Evolutionary conservation across 169 alveolate species (phyloP).

Genomic region (Neospora caninum): DNA sequence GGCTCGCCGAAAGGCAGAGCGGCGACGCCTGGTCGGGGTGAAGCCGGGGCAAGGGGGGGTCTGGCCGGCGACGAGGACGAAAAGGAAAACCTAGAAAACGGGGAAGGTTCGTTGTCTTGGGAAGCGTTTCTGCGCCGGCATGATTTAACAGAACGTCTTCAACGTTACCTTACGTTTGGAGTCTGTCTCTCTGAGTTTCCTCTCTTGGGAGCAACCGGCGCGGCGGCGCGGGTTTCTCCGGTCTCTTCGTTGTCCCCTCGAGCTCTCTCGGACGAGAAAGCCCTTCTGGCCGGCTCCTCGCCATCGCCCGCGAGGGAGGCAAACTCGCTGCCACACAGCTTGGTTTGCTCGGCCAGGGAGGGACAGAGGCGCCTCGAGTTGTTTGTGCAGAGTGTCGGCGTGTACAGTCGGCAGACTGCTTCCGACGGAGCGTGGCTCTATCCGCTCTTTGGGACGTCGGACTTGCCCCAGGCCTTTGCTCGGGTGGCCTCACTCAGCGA

Average conservation of each 20-base stretch:
- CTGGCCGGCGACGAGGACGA: not conserved
- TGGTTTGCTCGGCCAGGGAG: not conserved
- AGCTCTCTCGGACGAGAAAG: not conserved
- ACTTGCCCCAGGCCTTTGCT: slow-evolving; percentile 65
- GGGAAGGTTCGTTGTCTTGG: not conserved
- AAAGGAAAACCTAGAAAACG: not conserved
- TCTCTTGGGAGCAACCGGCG: not conserved
- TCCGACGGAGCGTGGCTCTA: slow-evolving; percentile 55
- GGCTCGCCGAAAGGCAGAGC: not conserved
- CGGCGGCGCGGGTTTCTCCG: not conserved
- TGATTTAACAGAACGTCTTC: slow-evolving; percentile 51
- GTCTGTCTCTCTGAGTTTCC: slow-evolving; percentile 48
- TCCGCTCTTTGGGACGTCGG: slow-evolving; percentile 69
- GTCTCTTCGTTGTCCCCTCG: not conserved
- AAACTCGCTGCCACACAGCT: not conserved
- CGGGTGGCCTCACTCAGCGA: slow-evolving; percentile 33
- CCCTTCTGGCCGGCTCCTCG: not conserved
- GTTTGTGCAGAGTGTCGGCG: slow-evolving; percentile 21
- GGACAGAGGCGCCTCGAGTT: slow-evolving; percentile 1
- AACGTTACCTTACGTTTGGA: slow-evolving; percentile 53
- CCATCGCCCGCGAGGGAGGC: not conserved
- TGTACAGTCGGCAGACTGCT: not conserved
- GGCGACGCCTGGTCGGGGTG: no score
- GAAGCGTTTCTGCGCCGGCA: not conserved
- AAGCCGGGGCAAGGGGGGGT: no score